Evolutionary conservation across 2,329 filamentous ascomycete species (phyloP).

Genomic region (Talaromyces sp.): DNA sequence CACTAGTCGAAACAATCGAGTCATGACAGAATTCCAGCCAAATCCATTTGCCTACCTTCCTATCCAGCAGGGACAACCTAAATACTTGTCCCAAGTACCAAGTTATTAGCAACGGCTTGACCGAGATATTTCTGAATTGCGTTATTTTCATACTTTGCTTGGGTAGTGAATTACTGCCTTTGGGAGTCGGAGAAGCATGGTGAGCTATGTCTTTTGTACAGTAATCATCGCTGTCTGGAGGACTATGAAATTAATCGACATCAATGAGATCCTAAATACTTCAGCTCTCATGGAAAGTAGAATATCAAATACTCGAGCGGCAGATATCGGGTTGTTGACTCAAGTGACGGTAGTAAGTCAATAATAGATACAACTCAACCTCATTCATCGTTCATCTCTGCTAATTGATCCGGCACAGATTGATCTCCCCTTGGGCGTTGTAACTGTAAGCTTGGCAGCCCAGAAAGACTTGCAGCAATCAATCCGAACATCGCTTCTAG

Average conservation of each 20-base stretch:
- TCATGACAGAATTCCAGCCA: constrained; percentile 2
- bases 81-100: background rate
- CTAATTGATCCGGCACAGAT: background rate
- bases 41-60: background rate
- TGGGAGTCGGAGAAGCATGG: constrained; percentile 9
- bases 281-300: constrained; percentile 11
- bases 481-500: background rate
- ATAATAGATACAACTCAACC: background rate
- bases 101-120: constrained; percentile 6
- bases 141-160: constrained; percentile 12
- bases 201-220: background rate
- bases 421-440: background rate
- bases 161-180: background rate
- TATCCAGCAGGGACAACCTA: background rate
- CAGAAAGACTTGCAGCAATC: background rate
- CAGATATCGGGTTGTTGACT: constrained; percentile 11
- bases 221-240: background rate
- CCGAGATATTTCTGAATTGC: background rate
- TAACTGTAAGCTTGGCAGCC: background rate
- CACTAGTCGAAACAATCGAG: background rate
- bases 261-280: background rate
- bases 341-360: constrained; percentile 8
- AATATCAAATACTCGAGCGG: constrained; percentile 11
- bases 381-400: background rate
- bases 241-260: background rate